Percentiles rank a stretch among this genome's conserved stretches.
Evolutionary conservation across 1,284 basidiomycete species (phyloP).

Genomic region (Pulchroboletus neoregius): DNA sequence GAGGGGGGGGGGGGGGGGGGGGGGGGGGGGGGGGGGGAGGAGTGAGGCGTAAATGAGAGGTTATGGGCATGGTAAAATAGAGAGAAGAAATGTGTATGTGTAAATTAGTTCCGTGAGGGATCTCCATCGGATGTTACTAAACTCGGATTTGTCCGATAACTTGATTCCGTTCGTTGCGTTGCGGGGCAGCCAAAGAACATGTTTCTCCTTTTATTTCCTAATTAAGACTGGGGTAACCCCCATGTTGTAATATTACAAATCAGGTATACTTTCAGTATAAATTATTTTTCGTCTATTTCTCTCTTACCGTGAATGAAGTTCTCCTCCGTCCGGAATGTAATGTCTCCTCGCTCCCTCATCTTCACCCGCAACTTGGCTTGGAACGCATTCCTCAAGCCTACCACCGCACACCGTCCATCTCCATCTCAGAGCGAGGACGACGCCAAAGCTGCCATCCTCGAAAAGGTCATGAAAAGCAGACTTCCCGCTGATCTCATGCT

Average conservation of each 20-base stretch:
- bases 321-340: conserved; percentile 28
- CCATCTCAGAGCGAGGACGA: conserved; percentile 58
- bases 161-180: conserved; percentile 1
- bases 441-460: conserved; percentile 66
- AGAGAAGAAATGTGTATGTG: conserved; percentile 18
- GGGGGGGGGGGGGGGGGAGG: conserved; percentile 34
- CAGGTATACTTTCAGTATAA: conserved; percentile 7
- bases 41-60: conserved; percentile 7
- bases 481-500: conserved; percentile 79
- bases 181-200: conserved; percentile 18
- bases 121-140: conserved; percentile 29
- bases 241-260: conserved; percentile 21
- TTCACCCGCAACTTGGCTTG: conserved; percentile 22
- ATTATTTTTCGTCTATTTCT: conserved; percentile 28
- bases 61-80: conserved; percentile 4
- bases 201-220: conserved; percentile 1
- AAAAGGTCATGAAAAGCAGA: conserved; percentile 77
- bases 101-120: conserved; percentile 28
- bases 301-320: conserved; percentile 20
- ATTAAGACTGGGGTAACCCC: conserved; percentile 20
- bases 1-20: conserved; percentile 3
- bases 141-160: conserved; percentile 24
- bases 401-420: conserved; percentile 26
- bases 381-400: conserved; percentile 24
- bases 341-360: conserved; percentile 11